phyloP scores from a whole-genome alignment of 78 protist species.

The Dictyostelium capitatum region DNA sequence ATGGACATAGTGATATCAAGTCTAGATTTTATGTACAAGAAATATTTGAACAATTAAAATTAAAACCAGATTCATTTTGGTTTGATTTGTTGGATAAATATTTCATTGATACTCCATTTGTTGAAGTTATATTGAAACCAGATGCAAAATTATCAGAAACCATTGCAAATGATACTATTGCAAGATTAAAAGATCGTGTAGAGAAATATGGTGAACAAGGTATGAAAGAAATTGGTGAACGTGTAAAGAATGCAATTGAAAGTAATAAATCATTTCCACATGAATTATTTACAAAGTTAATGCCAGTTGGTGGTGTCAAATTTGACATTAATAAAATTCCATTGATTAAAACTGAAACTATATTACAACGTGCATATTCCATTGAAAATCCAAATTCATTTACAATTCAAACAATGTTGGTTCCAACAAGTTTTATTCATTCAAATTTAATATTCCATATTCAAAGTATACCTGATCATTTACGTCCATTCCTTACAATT shows the following conservation, averaged over 20 bases:
- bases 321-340: slow-evolving; percentile 33
- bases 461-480: slow-evolving; percentile 19
- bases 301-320: background rate
- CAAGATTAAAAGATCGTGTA: background rate
- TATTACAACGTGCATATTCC: background rate
- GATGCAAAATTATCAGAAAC: slow-evolving; percentile 2
- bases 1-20: background rate
- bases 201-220: slow-evolving; percentile 23
- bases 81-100: slow-evolving; percentile 36
- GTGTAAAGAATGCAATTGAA: slow-evolving; percentile 25
- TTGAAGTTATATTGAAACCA: slow-evolving; percentile 44
- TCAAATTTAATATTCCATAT: background rate
- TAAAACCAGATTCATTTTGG: slow-evolving; percentile 37
- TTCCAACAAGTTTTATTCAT: slow-evolving; percentile 13
- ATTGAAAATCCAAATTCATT: slow-evolving; percentile 18
- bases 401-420: slow-evolving; percentile 33
- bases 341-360: background rate
- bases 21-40: background rate
- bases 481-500: slow-evolving; percentile 33
- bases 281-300: background rate
- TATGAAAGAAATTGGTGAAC: background rate
- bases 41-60: background rate
- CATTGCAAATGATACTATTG: background rate
- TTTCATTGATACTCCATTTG: slow-evolving; percentile 34
- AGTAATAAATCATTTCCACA: slow-evolving; percentile 38